phyloP scores from a whole-genome alignment of 371 early-diverging fungal species.

The Mortierella polycephala region DNA sequence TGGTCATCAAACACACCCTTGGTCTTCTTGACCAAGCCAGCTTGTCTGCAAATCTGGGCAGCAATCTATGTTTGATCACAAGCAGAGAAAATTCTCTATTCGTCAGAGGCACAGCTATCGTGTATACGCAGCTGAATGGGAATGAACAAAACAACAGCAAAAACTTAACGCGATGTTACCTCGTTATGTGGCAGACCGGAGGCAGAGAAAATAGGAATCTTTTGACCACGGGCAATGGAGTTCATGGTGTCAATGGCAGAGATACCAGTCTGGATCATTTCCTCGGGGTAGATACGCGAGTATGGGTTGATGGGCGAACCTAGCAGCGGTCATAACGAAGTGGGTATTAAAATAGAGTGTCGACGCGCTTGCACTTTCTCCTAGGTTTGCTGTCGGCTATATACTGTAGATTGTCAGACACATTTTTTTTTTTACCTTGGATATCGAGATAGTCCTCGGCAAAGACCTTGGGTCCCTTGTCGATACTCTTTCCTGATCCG shows the following conservation, averaged over 20 bases:
- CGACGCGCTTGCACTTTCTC: not conserved
- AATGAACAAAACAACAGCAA: not conserved
- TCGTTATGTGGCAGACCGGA: slow-evolving; percentile 99
- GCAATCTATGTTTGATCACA: slow-evolving; percentile 79
- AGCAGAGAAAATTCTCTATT: not conserved
- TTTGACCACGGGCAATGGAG: slow-evolving; percentile 99
- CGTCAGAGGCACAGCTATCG: too few species aligned
- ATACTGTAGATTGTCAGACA: too few species aligned
- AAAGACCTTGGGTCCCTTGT: slow-evolving; percentile 99
- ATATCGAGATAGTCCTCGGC: slow-evolving; percentile 99
- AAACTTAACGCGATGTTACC: slow-evolving; percentile 58
- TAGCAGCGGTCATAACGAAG: slow-evolving; percentile 14
- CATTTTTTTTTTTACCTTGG: slow-evolving; percentile 70
- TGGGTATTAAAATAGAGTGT: not conserved
- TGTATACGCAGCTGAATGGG: too few species aligned
- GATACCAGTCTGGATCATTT: slow-evolving; percentile 99
- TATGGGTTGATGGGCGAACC: slow-evolving; percentile 99
- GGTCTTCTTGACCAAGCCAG: slow-evolving; percentile 97
- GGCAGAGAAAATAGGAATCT: slow-evolving; percentile 99
- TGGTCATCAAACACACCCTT: slow-evolving; percentile 98
- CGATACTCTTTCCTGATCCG: slow-evolving; percentile 99
- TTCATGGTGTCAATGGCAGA: slow-evolving; percentile 99
- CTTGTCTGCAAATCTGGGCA: slow-evolving; percentile 99
- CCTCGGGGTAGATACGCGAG: slow-evolving; percentile 99
- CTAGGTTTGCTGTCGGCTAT: too few species aligned